Conservation (phyloP, 73 alveolate genomes). For the Symbiodinium natans region DNA sequence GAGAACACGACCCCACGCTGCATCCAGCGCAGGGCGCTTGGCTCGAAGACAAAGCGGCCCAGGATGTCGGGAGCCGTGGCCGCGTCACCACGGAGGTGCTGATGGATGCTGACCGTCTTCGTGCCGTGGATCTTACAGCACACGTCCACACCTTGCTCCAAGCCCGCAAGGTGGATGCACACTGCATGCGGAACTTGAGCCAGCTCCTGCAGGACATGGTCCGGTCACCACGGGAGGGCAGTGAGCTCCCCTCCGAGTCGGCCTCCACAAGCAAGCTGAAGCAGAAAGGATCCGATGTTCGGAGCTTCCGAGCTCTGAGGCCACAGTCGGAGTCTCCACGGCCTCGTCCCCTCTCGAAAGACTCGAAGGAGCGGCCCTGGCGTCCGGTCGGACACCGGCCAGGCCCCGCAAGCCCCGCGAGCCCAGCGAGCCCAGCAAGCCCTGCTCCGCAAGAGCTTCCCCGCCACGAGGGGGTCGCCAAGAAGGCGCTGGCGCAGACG, state of each 20-base stretch:
- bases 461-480: slow-evolving; percentile 37
- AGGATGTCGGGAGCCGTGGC: no score
- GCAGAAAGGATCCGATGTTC: not conserved
- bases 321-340: not conserved
- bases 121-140: not conserved
- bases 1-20: no score
- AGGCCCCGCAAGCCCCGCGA: not conserved
- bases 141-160: slow-evolving; percentile 2
- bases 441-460: not conserved
- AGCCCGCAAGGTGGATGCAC: not conserved
- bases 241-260: slow-evolving; percentile 4
- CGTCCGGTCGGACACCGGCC: not conserved
- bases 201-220: not conserved
- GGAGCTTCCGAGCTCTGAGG: not conserved
- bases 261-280: not conserved
- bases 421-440: not conserved
- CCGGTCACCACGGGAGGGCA: not conserved
- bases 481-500: slow-evolving; percentile 76
- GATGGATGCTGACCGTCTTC: not conserved
- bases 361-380: not conserved
- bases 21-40: no score
- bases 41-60: no score
- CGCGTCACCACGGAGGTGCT: not conserved
- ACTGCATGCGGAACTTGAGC: not conserved
- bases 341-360: no score